Conservation (phyloP, 768 basidiomycete genomes). For the Calocybe gangraenosa region DNA sequence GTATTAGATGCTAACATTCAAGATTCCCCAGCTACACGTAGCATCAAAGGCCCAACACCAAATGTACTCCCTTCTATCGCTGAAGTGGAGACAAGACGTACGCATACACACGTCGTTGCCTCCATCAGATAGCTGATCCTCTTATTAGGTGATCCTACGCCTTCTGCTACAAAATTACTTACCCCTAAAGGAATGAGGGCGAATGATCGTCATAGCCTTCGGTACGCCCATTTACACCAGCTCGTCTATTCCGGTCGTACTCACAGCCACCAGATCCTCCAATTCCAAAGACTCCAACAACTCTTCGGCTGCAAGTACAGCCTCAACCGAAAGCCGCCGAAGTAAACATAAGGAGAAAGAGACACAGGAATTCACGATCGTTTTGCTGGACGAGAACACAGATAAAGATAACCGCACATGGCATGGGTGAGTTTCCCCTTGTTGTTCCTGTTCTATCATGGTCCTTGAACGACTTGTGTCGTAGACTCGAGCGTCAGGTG, state of each 20-base stretch:
- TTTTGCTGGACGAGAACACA: conserved; percentile 32
- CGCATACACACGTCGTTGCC: not conserved
- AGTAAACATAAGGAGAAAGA: conserved; percentile 15
- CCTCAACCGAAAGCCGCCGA: conserved; percentile 13
- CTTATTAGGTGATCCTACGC: not conserved
- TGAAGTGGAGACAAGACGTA: conserved; percentile 4
- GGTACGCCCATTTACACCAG: conserved; percentile 1
- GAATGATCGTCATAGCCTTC: conserved; percentile 8
- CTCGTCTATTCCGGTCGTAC: not conserved
- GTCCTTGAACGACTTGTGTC: not conserved
- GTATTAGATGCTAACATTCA: not conserved
- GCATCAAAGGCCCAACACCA: not conserved
- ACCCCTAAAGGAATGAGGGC: conserved; percentile 7
- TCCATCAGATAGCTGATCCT: not conserved
- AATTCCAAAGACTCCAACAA: conserved; percentile 9
- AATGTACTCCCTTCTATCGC: not conserved
- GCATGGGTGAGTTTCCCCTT: conserved; percentile 34
- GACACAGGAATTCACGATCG: conserved; percentile 30
- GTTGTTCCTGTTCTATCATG: not conserved
- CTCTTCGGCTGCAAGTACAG: conserved; percentile 13
- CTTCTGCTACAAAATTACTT: conserved; percentile 3
- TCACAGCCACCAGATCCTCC: conserved; percentile 7
- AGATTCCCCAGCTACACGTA: not conserved
- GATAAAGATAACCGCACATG: conserved; percentile 32
- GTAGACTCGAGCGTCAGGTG: conserved; percentile 28